Evolutionary conservation across 2,329 filamentous ascomycete genomes (phyloP).

Genomic region (Eutypa lata): DNA sequence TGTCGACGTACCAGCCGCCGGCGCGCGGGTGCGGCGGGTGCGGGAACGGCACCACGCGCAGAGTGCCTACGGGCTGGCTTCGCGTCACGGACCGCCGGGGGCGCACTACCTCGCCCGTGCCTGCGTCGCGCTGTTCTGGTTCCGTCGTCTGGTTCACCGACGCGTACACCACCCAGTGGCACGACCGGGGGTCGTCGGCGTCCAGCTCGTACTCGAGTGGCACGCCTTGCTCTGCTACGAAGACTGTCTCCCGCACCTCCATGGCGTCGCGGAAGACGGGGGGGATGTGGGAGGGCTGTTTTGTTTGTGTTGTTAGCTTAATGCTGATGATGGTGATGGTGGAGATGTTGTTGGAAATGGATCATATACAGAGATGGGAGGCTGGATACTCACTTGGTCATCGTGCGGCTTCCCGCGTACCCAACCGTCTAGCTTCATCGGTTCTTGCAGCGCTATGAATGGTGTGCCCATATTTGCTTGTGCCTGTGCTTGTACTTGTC

Average conservation of each 20-base stretch:
- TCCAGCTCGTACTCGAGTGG: conserved; percentile 72
- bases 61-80: conserved; percentile 64
- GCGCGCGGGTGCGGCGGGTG: conserved; percentile 61
- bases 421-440: conserved; percentile 48
- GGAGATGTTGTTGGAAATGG: too few relatives aligned
- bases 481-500: too few relatives aligned
- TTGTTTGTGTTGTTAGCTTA: too few relatives aligned
- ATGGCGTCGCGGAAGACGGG: conserved; percentile 61
- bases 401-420: conserved; percentile 35
- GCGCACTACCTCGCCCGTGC: conserved; percentile 36
- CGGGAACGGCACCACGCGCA: conserved; percentile 79
- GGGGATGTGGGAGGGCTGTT: conserved; percentile 39
- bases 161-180: conserved; percentile 86
- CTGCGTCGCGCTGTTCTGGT: conserved; percentile 41
- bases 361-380: too few relatives aligned
- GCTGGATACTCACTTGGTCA: conserved; percentile 32
- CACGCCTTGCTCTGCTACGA: conserved; percentile 57
- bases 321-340: too few relatives aligned
- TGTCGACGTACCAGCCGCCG: conserved; percentile 47
- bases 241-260: conserved; percentile 59
- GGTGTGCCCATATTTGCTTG: conserved; percentile 42
- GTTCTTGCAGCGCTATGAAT: conserved; percentile 46
- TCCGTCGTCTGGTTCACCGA: conserved; percentile 49
- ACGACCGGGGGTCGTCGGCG: conserved; percentile 72
- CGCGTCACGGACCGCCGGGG: conserved; percentile 43